A percentile compares a stretch with the other conserved stretches of the same genome.
Evolutionary conservation across 176 grass and related monocot species (phyloP).

Genomic region (Cocos nucifera): DNA sequence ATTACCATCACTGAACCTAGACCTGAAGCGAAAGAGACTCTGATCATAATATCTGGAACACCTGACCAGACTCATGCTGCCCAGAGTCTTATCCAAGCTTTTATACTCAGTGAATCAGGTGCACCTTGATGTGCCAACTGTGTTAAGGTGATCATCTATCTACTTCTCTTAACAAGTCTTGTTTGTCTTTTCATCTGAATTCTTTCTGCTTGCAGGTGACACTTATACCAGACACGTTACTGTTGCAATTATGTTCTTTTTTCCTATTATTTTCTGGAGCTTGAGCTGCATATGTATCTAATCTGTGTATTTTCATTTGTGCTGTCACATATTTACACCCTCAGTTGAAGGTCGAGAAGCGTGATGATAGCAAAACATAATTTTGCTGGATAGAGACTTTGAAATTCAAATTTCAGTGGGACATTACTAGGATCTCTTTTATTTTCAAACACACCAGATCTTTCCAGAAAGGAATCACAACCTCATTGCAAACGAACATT

Average conservation of each 20-base stretch:
- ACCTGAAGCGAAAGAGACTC: slow-evolving; percentile 51
- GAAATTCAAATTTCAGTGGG: slow-evolving; percentile 7
- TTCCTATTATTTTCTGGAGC: background rate
- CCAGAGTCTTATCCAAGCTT: slow-evolving; percentile 88
- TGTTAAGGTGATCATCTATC: slow-evolving; percentile 25
- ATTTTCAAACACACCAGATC: background rate
- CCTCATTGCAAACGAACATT: background rate
- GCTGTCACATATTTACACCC: background rate
- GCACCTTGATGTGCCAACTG: slow-evolving; percentile 17
- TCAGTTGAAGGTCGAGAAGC: slow-evolving; percentile 15
- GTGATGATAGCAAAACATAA: slow-evolving; percentile 1
- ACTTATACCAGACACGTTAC: no score
- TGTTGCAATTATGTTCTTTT: no score
- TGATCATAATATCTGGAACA: slow-evolving; percentile 60
- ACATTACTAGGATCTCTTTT: slow-evolving; percentile 9
- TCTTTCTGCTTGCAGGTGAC: no score
- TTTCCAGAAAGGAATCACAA: slow-evolving; percentile 2
- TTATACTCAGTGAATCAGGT: slow-evolving; percentile 74
- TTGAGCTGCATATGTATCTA: slow-evolving; percentile 1
- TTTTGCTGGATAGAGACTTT: slow-evolving; percentile 14
- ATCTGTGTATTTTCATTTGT: background rate
- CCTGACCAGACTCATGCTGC: slow-evolving; percentile 89
- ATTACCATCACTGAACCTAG: slow-evolving; percentile 67
- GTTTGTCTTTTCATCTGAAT: no score
- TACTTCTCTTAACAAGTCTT: background rate